Conservation (phyloP, 805 yeast species). For the Teunomyces atbi region DNA sequence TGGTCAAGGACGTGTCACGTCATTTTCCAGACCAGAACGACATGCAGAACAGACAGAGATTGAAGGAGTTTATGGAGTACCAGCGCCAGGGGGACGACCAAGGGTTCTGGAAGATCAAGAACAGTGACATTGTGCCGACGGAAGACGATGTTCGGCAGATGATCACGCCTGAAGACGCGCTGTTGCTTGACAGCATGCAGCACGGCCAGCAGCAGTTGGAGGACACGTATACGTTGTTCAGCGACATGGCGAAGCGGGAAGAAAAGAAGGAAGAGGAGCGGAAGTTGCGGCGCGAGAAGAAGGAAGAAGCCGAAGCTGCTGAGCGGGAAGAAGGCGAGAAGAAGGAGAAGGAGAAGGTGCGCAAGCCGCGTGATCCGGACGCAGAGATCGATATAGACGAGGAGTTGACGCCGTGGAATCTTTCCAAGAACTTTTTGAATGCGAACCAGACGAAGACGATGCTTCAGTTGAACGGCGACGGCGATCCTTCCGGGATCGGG, state of each 20-base stretch:
- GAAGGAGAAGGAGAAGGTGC: constrained; percentile 19
- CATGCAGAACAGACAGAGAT: constrained; percentile 92
- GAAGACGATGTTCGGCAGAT: constrained; percentile 77
- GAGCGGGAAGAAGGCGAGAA: constrained; percentile 19
- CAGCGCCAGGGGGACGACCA: constrained; percentile 93
- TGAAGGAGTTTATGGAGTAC: constrained; percentile 97
- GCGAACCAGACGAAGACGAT: constrained; percentile 97
- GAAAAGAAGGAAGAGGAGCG: constrained; percentile 32
- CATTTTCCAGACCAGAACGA: constrained; percentile 98
- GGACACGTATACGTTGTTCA: constrained; percentile 63
- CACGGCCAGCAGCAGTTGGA: constrained; percentile 87
- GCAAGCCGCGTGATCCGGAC: constrained; percentile 29
- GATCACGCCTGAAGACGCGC: constrained; percentile 89
- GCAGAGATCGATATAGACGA: constrained; percentile 67
- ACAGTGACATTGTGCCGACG: constrained; percentile 56
- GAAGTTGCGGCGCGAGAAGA: constrained; percentile 34
- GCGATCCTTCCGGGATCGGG: constrained; percentile 91
- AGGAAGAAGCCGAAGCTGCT: constrained; percentile 19
- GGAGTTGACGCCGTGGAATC: constrained; percentile 90
- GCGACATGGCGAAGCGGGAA: constrained; percentile 33
- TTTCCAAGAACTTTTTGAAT: constrained; percentile 84
- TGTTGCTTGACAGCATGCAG: constrained; percentile 87
- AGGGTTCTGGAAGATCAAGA: constrained; percentile 88
- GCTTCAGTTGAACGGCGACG: constrained; percentile 91
- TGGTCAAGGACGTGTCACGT: constrained; percentile 81